phyloP scores from a whole-genome alignment of 208 protist species.

The Trypanosoma scelopori region DNA sequence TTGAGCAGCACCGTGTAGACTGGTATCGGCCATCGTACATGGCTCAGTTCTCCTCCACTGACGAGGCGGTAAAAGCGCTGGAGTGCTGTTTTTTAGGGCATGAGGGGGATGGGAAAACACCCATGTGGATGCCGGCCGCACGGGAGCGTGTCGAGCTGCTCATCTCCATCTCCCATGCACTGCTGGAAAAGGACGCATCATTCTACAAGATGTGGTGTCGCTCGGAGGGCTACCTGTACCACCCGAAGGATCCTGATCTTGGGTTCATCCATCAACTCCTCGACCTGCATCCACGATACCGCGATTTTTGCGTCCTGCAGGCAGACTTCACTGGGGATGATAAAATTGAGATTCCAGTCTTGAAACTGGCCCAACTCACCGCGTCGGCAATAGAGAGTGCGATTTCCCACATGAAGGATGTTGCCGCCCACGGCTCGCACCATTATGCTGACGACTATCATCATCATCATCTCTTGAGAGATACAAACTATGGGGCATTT shows the following conservation, averaged over 20 bases:
- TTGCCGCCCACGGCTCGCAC: background rate
- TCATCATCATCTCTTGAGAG: background rate
- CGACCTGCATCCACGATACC: conserved; percentile 61
- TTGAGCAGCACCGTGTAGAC: conserved; percentile 49
- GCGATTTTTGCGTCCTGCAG: conserved; percentile 37
- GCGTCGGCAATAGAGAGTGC: conserved; percentile 30
- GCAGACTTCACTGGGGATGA: background rate
- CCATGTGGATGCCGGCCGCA: conserved; percentile 76
- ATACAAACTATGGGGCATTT: conserved; percentile 31
- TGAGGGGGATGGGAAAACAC: conserved; percentile 42
- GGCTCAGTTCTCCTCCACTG: conserved; percentile 30
- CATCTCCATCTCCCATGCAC: conserved; percentile 40
- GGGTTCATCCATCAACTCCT: conserved; percentile 63
- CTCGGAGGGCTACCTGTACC: conserved; percentile 55
- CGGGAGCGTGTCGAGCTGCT: conserved; percentile 57
- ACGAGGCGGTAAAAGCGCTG: conserved; percentile 39
- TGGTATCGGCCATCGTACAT: conserved; percentile 71
- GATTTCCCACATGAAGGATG: background rate
- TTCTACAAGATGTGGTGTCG: conserved; percentile 53
- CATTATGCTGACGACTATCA: too few species aligned
- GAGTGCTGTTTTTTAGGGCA: conserved; percentile 62
- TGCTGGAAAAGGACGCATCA: conserved; percentile 30
- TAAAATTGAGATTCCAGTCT: conserved; percentile 40
- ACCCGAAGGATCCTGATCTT: background rate
- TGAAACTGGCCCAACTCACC: conserved; percentile 83